A percentile compares a stretch with the other conserved stretches of the same genome.
Evolutionary conservation across 169 alveolate genomes (phyloP).

Genomic region (Plasmodium cynomolgi): DNA sequence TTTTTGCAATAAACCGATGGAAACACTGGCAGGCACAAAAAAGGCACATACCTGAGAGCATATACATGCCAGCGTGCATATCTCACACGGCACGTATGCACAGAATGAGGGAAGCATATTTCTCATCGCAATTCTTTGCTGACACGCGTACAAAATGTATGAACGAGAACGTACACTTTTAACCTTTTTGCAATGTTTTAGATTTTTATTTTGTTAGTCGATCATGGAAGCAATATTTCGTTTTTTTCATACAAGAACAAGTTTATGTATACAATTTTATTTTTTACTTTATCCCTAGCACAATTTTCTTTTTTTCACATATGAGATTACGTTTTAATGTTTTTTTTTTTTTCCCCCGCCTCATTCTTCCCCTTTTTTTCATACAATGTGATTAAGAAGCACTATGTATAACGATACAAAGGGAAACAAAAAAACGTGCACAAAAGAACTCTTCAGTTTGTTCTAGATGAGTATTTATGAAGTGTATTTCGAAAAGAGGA

Average conservation of each 20-base stretch:
- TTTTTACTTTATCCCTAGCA: not conserved
- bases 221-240: not conserved
- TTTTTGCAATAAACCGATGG: not conserved
- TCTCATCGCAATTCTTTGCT: not conserved
- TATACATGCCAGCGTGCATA: not conserved
- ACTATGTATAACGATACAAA: conserved; percentile 2
- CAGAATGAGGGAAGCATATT: not conserved
- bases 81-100: not conserved
- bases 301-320: not conserved
- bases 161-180: not conserved
- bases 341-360: not conserved
- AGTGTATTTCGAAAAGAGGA: conserved; percentile 10
- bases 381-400: not conserved
- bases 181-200: not conserved
- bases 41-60: not conserved
- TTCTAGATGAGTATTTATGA: conserved; percentile 27
- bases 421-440: not conserved
- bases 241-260: not conserved
- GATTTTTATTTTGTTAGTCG: not conserved
- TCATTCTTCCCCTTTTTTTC: not conserved
- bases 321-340: not conserved
- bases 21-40: not conserved
- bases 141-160: not conserved
- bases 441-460: conserved; percentile 7
- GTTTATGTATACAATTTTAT: not conserved